Base-by-base conservation (phyloP, 257 asterid species). In the Scutellaria barbata region DNA sequence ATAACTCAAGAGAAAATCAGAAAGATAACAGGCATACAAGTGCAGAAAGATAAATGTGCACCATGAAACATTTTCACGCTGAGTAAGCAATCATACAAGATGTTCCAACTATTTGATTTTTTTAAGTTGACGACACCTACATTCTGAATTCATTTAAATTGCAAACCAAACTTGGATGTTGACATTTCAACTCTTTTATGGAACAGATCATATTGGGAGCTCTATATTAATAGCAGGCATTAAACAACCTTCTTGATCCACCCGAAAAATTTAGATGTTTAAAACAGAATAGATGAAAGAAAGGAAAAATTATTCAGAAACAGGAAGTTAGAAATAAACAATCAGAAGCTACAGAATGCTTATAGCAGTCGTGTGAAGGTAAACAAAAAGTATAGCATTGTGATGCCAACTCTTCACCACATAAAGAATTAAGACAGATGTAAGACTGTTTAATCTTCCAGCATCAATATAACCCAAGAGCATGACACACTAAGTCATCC, bases 401-500 rank as follows among this genome's bases (percentile, higher is more conserved):
- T 47, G 46, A 40, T 46, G 45, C 43, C 64, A 66, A 9, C 25
- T 46, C 30, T 65, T 65, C 54, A 69, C 39, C 39, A 47, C 47
- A 35, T 47, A 43, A 35, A 65, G 39, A 18, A 60, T 12, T 33
- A 22, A n/a, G 58, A 67, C 10, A 8, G 51, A 17, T 30, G 41
- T 51, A 66, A 20, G 51, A 48, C 30, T 10, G 56, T 5, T 13
- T 13, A n/a, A 8, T 50, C 22, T 50, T 18, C 57, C 56, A 48
- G 58, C 22, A 22, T 68, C 69, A 60, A 60, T 43, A 48, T 37
- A 66, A 51, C 48, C 14, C 50, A 40, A 43, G 51, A 48, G 46
- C 69, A 53, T 3, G 9, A 25, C 60, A 39, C 22, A 13, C 5
- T 55, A n/a, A 18, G 18, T 33, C 25, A 17, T 54, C 6, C 41